Percentiles rank a stretch among this genome's conserved stretches.
Evolutionary conservation across 73 alveolate genomes (phyloP).

Genomic region (Symbiodinium natans): DNA sequence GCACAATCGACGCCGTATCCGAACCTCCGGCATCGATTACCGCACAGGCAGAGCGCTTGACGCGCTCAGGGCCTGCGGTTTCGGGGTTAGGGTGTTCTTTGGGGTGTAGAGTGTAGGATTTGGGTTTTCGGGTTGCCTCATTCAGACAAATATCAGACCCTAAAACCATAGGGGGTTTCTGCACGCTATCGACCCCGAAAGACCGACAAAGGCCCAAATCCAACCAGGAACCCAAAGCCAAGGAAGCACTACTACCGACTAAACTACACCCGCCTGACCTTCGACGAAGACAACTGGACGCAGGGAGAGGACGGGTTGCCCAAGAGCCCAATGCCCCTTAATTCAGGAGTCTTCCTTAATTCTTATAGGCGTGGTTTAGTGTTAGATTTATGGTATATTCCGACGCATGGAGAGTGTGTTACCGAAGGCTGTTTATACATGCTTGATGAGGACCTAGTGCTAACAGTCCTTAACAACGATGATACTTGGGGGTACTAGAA

Average conservation of each 20-base stretch:
- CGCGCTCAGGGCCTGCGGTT: background rate
- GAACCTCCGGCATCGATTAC: background rate
- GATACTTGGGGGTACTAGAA: too few species aligned
- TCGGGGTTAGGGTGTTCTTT: background rate
- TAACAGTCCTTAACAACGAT: too few species aligned
- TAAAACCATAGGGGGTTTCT: too few species aligned
- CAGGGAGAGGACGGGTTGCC: background rate
- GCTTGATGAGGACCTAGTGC: background rate
- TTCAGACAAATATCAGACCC: too few species aligned
- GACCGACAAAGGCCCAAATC: too few species aligned
- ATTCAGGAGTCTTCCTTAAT: background rate
- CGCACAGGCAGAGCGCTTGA: too few species aligned
- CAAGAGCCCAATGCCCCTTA: background rate
- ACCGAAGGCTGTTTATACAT: background rate
- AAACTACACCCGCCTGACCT: constrained; percentile 16
- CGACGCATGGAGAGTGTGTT: background rate
- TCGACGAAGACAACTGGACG: background rate
- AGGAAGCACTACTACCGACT: background rate
- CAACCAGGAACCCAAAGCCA: background rate
- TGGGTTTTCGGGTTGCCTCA: too few species aligned
- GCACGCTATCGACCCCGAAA: too few species aligned
- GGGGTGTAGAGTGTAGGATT: background rate
- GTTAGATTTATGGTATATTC: background rate
- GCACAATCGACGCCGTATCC: background rate
- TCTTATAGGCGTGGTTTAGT: background rate